phyloP scores from a whole-genome alignment of 108 stramenopile species.

The Stephanodiscus minutulus region DNA sequence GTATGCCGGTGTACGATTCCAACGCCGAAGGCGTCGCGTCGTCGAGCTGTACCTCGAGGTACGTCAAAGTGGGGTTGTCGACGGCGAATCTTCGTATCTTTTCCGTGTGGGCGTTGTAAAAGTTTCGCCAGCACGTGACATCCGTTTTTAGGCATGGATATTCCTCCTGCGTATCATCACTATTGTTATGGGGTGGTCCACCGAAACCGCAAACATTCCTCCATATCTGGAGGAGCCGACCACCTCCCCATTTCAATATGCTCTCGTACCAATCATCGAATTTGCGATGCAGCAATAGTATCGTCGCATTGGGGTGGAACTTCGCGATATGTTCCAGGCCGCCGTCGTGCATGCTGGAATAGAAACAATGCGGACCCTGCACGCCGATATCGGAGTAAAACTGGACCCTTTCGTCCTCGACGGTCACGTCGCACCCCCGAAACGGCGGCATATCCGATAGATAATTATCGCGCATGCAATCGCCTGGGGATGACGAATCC shows the following conservation, averaged over 20 bases:
- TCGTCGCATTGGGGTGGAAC: background rate
- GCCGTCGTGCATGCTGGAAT: background rate
- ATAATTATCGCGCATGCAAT: constrained; percentile 1
- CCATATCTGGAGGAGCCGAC: background rate
- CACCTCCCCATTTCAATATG: background rate
- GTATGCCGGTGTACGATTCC: background rate
- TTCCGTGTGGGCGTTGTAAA: constrained; percentile 21
- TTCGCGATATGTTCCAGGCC: constrained; percentile 1
- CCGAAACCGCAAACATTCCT: background rate
- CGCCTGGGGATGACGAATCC: too few species aligned
- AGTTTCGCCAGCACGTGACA: constrained; percentile 7
- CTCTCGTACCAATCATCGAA: constrained; percentile 2
- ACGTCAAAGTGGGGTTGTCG: constrained; percentile 17
- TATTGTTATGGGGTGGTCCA: background rate
- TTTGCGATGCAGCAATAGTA: background rate
- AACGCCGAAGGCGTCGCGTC: background rate
- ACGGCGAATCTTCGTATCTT: constrained; percentile 17
- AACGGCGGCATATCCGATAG: background rate
- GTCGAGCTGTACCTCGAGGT: constrained; percentile 15
- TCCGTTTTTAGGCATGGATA: too few species aligned
- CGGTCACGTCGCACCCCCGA: background rate
- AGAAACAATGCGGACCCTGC: background rate
- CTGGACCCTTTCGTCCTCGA: background rate
- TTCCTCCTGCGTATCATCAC: background rate
- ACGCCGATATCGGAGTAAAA: constrained; percentile 3